A percentile compares a stretch with the other conserved stretches of the same genome.
These are phyloP conservation scores for Yamadazyma dendronema DNA, from an alignment of 1,139 yeast genomes.

Conservation along the genomic window DNA sequence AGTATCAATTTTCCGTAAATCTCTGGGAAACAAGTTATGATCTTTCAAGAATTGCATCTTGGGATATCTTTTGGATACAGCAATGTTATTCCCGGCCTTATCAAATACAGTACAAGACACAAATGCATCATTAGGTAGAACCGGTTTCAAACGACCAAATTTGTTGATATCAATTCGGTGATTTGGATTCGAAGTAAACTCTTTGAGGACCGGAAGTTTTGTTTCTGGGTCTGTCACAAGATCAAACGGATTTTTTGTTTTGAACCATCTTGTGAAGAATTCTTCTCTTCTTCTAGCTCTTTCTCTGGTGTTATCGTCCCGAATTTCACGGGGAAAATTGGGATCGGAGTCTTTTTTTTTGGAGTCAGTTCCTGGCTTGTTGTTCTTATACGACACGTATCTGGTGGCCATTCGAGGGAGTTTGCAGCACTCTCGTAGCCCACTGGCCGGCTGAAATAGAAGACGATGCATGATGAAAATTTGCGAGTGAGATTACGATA, in stretches of 20 bases:
- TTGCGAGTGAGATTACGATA: too few relatives aligned
- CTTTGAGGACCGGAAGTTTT: conserved; percentile 14
- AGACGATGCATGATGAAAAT: too few relatives aligned
- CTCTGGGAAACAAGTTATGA: conserved; percentile 79
- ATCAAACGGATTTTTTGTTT: conserved; percentile 12
- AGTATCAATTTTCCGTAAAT: conserved; percentile 82
- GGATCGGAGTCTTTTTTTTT: background rate
- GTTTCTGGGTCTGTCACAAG: conserved; percentile 11
- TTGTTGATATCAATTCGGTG: conserved; percentile 14
- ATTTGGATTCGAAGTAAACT: conserved; percentile 17
- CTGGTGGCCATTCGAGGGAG: too few relatives aligned
- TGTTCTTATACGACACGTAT: too few relatives aligned
- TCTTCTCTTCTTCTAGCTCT: conserved; percentile 3
- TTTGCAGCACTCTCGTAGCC: too few relatives aligned
- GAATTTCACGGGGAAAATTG: background rate
- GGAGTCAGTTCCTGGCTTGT: too few relatives aligned
- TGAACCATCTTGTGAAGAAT: conserved; percentile 1
- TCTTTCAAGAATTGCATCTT: conserved; percentile 72
- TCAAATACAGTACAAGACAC: conserved; percentile 78
- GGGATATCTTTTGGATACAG: conserved; percentile 75
- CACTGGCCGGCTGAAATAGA: too few relatives aligned
- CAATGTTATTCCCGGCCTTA: conserved; percentile 64
- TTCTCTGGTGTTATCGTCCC: conserved; percentile 1
- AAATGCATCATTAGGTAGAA: conserved; percentile 55
- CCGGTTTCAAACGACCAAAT: conserved; percentile 46